Percentiles rank a stretch among this genome's conserved stretches.
phyloP scores from a whole-genome alignment of 305 asterid species.

The Striga hermonthica region DNA sequence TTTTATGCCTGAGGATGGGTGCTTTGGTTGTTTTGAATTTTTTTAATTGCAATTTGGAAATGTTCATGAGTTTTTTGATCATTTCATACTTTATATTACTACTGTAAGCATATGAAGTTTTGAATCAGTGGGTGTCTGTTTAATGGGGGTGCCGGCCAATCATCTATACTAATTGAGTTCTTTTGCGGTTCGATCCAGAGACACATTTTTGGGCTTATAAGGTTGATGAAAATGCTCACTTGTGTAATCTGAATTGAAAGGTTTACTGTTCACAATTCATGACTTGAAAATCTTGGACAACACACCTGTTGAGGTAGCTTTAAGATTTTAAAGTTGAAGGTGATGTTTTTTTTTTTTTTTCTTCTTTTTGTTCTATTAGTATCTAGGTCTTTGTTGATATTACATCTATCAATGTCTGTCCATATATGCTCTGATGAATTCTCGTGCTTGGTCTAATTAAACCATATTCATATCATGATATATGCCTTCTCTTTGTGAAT shows the following conservation, averaged over 20 bases:
- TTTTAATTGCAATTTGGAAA: neutral
- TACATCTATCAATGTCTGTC: no score
- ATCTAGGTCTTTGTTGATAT: slow-evolving; percentile 16
- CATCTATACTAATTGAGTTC: neutral
- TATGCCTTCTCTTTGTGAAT: slow-evolving; percentile 17
- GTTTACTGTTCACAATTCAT: slow-evolving; percentile 5
- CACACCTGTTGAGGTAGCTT: neutral
- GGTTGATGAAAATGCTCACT: neutral
- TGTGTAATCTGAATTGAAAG: slow-evolving; percentile 11
- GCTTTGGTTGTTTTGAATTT: neutral
- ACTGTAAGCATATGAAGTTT: neutral
- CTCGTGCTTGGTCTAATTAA: slow-evolving; percentile 1
- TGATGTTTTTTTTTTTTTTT: no score
- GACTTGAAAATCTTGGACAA: neutral
- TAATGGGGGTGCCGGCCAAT: neutral
- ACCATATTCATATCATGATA: neutral
- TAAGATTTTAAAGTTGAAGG: no score
- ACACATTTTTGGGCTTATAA: neutral
- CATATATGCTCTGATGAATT: slow-evolving; percentile 2
- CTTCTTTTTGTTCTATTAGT: neutral
- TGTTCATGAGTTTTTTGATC: slow-evolving; percentile 12
- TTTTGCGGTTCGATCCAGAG: neutral
- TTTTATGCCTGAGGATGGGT: neutral
- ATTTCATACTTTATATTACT: slow-evolving; percentile 10
- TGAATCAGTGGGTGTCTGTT: slow-evolving; percentile 5